Evolutionary conservation across 768 basidiomycete species (phyloP).

Genomic region (Phylloporus arenicola): DNA sequence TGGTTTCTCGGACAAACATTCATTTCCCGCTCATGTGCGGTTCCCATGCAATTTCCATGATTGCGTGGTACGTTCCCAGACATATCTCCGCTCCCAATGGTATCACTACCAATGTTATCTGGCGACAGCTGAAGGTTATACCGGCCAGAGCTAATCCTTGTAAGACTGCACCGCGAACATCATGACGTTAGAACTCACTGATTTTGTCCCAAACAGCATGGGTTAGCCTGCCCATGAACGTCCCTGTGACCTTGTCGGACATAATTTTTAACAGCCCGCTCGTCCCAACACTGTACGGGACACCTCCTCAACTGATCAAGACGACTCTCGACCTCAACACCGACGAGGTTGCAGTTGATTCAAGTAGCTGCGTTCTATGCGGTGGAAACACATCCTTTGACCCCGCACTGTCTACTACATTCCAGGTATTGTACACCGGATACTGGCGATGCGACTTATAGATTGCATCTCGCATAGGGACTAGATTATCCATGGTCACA

Average conservation of each 20-base stretch:
- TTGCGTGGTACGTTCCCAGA: too few relatives aligned
- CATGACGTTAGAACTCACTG: neutral
- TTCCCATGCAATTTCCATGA: too few relatives aligned
- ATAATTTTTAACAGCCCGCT: constrained; percentile 12
- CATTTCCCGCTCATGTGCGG: too few relatives aligned
- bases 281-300: constrained; percentile 14
- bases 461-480: neutral
- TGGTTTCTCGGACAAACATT: too few relatives aligned
- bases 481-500: constrained; percentile 12
- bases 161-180: neutral
- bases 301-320: constrained; percentile 14
- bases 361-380: constrained; percentile 18
- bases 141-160: constrained; percentile 4
- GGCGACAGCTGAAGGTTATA: too few relatives aligned
- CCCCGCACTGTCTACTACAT: constrained; percentile 10
- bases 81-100: too few relatives aligned
- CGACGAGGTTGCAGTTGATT: constrained; percentile 17
- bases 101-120: too few relatives aligned
- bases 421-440: constrained; percentile 8
- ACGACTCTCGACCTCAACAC: constrained; percentile 16
- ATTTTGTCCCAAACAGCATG: constrained; percentile 7
- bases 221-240: constrained; percentile 14
- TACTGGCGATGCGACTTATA: neutral
- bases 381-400: constrained; percentile 16
- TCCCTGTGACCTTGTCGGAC: constrained; percentile 9